Evolutionary conservation across 352 stramenopile genomes (phyloP), one percentile per base, ranked within the genome.

Genomic region (Phytophthora megakarya): DNA sequence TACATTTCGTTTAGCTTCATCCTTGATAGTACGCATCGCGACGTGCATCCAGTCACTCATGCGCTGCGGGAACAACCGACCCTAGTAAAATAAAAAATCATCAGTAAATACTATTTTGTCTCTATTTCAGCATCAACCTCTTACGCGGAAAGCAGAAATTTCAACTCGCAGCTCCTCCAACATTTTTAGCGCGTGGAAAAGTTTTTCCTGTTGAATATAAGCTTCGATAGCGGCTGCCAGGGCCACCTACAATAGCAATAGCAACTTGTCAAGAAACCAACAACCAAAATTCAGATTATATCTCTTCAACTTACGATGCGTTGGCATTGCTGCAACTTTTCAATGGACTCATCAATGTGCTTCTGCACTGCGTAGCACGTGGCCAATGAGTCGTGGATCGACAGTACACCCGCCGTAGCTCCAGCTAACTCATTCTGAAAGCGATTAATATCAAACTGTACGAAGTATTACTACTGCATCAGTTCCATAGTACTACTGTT

Each of bases 1-100:
- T 5, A 77, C 80, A 7, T 56, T 75, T 21, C 77, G 74, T 53
- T 86, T 93, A 2, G 84, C 81, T 50, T 90, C 75, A 56, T 90
- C 80, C 48, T 89, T 90, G 39, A 93, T 88, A 7, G 78, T 87
- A 37, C 76, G 70, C 73, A 91, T 82, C 1, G 84, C 80, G 12
- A 78, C 72, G 40, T 88, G 76, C 72, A 91, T 90, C 84, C 84
- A 93, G 48, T 88, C 81, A 57, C 87, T 90, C 75, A 90, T 90
- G 22, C 81, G 78, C 56, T 89, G 78, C 8, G 81, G 81, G 59
- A 93, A 91, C 32, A 89, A 51, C 67, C 86, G 80, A n/a, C 84
- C 81, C 84, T 91, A 60, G 3, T 32, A 13, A 33, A 37, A 37
- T 42, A 1, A 49, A 56, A 37, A 47, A 38, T 16, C 22, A 15